Evolutionary conservation across 1,284 basidiomycete species (phyloP).

Genomic region (Sanghuangporus baumii): DNA sequence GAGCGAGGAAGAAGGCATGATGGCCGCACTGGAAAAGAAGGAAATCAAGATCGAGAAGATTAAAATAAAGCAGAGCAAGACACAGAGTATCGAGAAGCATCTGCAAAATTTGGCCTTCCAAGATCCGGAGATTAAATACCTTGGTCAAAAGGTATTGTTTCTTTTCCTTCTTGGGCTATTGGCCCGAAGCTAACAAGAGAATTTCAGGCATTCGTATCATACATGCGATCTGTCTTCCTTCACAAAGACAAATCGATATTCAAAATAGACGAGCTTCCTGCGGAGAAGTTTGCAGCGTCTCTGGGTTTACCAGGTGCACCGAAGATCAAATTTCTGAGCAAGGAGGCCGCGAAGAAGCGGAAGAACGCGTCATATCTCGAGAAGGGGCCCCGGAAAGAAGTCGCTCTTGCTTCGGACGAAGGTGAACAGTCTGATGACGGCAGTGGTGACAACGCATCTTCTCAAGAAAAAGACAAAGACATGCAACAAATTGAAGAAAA

Average conservation of each 20-base stretch:
- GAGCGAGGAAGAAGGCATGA: constrained; percentile 91
- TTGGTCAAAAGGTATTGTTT: constrained; percentile 79
- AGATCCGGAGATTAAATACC: constrained; percentile 95
- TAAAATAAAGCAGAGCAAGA: constrained; percentile 89
- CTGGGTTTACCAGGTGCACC: constrained; percentile 93
- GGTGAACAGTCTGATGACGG: constrained; percentile 28
- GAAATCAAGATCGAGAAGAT: constrained; percentile 76
- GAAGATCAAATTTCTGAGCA: constrained; percentile 87
- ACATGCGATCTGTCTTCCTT: constrained; percentile 88
- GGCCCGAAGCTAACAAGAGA: not conserved
- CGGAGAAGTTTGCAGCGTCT: constrained; percentile 82
- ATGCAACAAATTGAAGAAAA: constrained; percentile 15
- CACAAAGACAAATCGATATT: constrained; percentile 95
- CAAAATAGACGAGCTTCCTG: constrained; percentile 78
- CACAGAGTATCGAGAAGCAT: constrained; percentile 81
- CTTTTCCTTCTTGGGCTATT: not conserved
- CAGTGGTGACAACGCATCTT: constrained; percentile 20
- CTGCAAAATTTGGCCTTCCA: constrained; percentile 93
- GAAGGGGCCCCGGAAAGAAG: constrained; percentile 27
- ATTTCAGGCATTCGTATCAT: constrained; percentile 90
- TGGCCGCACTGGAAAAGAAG: constrained; percentile 66
- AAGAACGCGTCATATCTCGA: constrained; percentile 62
- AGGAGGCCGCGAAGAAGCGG: constrained; percentile 65
- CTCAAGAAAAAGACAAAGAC: constrained; percentile 29
- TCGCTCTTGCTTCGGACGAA: constrained; percentile 27